phyloP scores from a whole-genome alignment of 2,329 filamentous ascomycete genomes.

The Fusarium mangiferae region DNA sequence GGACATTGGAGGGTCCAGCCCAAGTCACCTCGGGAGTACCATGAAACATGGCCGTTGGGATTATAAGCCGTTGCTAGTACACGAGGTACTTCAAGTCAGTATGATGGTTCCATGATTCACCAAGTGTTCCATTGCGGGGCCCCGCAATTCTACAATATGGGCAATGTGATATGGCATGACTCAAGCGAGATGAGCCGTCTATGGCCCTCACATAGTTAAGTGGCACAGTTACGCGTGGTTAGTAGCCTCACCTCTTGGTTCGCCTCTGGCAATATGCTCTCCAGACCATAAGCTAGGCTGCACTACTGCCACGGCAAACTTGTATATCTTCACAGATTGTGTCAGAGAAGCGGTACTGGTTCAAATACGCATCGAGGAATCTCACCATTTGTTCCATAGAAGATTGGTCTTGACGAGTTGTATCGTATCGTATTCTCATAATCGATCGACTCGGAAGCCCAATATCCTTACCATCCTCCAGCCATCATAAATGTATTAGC shows the following conservation, averaged over 20 bases:
- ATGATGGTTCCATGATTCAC: neutral
- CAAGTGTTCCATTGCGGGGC: neutral
- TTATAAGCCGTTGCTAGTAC: neutral
- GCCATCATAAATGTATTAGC: constrained; percentile 25
- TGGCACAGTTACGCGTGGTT: neutral
- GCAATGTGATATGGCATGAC: neutral
- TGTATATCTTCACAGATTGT: constrained; percentile 28
- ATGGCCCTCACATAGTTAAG: neutral
- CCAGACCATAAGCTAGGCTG: neutral
- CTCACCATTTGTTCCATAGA: constrained; percentile 33
- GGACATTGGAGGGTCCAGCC: constrained; percentile 27
- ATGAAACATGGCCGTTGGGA: constrained; percentile 30
- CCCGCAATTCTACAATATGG: neutral
- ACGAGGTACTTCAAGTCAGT: neutral
- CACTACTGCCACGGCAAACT: constrained; percentile 14
- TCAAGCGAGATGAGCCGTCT: neutral
- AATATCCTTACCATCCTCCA: constrained; percentile 12
- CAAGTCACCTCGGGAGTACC: constrained; percentile 19
- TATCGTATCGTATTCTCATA: constrained; percentile 27
- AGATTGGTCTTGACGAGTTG: neutral
- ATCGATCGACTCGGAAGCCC: constrained; percentile 21
- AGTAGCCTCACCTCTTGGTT: constrained; percentile 13
- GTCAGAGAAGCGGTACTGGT: constrained; percentile 24
- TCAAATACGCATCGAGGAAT: constrained; percentile 26
- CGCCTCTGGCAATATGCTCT: neutral